Base-by-base conservation (phyloP, 2,329 filamentous ascomycete genomes). In the Mycosphaerella arachidis region DNA sequence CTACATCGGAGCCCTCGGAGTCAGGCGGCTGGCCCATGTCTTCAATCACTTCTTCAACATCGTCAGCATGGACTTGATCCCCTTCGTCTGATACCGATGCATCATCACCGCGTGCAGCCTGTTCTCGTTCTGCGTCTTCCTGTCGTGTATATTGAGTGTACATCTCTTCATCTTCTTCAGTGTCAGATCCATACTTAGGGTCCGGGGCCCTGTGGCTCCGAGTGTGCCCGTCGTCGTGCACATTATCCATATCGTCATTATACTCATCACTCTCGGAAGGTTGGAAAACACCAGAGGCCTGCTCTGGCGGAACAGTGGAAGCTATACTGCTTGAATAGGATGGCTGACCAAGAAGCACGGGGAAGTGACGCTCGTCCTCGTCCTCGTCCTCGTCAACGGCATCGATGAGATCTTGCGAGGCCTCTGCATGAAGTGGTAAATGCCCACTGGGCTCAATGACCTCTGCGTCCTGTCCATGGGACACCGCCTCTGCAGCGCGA, bases 91-190 rank as follows among this genome's bases (percentile, higher is more conserved):
- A 53, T 24, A 43, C 35, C 18, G 43, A 53, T 24, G 45, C 35
- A 45, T 30, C 13, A 33, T 37, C 46, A 31, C 46, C 50, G 9
- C 43, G 16, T 18, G 8, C 54, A 48, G 20, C 40, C 3, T 50
- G 12, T 50, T 24, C 53, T 20, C 18, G 27, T 48, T 29, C 53
- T 33, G 16, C 45, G 46, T 24, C 45, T 43, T 2, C 5, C n/a
- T 29, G 46, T 16, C 12, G 13, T 16, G 8, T 13, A 30, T 61
- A 51, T 29, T 58, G 50, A n/a, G 33, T 30, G 37, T 61, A 61
- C 51, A 53, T 58, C 7, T 61, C 58, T 45, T 67, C 63, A 24
- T 65, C 65, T 48, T 67, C 65, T 57, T 67, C 65, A 6, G 65
- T 67, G 45, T 67, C 65, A 13, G 57, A 65, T 12, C 45, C 33